A percentile compares a stretch with the other conserved stretches of the same genome.
These are phyloP conservation scores for Ophiostoma populinum DNA, from an alignment of 2,329 filamentous ascomycete species.

Conservation along the genomic window DNA sequence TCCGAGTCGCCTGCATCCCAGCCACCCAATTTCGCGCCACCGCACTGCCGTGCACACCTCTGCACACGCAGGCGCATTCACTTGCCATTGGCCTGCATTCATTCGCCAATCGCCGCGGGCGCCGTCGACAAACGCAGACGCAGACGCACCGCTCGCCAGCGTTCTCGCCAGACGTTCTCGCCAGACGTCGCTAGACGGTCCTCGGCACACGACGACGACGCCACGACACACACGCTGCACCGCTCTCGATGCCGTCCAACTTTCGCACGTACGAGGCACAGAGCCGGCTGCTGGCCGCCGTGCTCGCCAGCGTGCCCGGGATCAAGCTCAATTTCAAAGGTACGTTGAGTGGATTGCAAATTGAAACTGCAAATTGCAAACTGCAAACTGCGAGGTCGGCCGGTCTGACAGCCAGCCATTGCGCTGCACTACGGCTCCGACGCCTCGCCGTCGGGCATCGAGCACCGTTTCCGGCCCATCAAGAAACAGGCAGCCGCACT, in stretches of 20 bases:
- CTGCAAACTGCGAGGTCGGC: no score
- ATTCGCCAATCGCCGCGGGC: no score
- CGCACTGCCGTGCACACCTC: no score
- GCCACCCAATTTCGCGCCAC: slow-evolving; percentile 9
- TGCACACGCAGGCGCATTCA: no score
- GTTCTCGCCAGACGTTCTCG: no score
- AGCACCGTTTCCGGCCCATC: slow-evolving; percentile 34
- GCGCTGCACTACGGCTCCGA: slow-evolving; percentile 30
- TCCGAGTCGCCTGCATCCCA: slow-evolving; percentile 8
- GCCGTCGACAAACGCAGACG: no score
- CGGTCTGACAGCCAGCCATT: slow-evolving; percentile 23
- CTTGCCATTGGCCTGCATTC: no score
- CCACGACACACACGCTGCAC: not conserved
- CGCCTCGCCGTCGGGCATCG: slow-evolving; percentile 26
- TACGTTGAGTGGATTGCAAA: no score
- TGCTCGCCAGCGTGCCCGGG: slow-evolving; percentile 37
- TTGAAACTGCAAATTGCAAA: no score
- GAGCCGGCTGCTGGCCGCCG: slow-evolving; percentile 41
- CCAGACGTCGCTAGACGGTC: no score
- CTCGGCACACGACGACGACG: no score
- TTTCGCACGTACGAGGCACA: slow-evolving; percentile 44
- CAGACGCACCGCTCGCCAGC: no score
- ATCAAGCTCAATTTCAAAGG: slow-evolving; percentile 43
- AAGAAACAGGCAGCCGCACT: slow-evolving; percentile 25
- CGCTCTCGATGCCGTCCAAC: slow-evolving; percentile 36